Evolutionary conservation across 331 rosid genomes (phyloP).

Genomic region (Arachis monticola): DNA sequence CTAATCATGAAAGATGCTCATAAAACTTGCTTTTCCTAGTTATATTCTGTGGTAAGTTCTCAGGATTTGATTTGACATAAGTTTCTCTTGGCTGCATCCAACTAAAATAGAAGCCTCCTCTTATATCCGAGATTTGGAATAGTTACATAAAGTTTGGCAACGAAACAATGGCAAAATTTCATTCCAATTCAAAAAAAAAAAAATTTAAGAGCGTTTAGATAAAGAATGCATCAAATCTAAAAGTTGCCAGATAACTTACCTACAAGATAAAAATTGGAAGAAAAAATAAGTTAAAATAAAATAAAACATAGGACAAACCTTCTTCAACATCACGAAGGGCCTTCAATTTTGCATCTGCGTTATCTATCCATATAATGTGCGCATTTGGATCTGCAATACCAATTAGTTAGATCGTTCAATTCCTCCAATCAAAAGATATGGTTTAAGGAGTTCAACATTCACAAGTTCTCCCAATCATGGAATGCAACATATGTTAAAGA

Average conservation of each 20-base stretch:
- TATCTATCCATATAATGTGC: constrained; percentile 89
- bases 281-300: constrained; percentile 13
- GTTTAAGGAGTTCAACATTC: constrained; percentile 1
- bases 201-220: constrained; percentile 15
- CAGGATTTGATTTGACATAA: neutral
- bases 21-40: constrained; percentile 9
- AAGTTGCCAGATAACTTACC: constrained; percentile 5
- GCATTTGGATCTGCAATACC: constrained; percentile 81
- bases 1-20: neutral
- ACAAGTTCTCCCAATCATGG: constrained; percentile 8
- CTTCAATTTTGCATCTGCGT: constrained; percentile 72
- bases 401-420: constrained; percentile 28
- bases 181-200: constrained; percentile 11
- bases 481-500: constrained; percentile 10
- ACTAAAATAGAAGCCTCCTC: neutral
- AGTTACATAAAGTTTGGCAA: neutral
- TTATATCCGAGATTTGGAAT: constrained; percentile 4
- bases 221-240: constrained; percentile 12
- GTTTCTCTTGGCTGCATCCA: neutral
- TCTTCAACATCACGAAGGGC: constrained; percentile 74
- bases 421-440: constrained; percentile 26
- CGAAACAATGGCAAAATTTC: constrained; percentile 11
- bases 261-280: constrained; percentile 22
- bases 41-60: neutral
- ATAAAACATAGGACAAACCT: constrained; percentile 56